Conservation (phyloP, 2,329 filamentous ascomycete genomes). For the Penicillium sp. region DNA sequence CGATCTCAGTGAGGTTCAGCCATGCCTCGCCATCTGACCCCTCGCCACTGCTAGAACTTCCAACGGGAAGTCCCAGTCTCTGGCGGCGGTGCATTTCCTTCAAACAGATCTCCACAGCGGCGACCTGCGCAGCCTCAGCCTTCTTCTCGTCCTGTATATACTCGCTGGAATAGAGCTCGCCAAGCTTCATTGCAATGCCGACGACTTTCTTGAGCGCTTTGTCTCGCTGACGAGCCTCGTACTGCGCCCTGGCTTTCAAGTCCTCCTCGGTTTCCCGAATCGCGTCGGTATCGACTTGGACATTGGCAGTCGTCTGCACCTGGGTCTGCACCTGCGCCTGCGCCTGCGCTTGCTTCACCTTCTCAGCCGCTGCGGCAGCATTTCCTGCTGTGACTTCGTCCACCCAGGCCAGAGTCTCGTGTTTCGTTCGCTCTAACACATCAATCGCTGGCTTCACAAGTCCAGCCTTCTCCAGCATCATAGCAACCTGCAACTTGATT, state of each 20-base stretch:
- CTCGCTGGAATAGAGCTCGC: constrained; percentile 74
- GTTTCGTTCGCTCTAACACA: constrained; percentile 72
- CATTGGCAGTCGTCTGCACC: constrained; percentile 17
- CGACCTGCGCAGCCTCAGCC: constrained; percentile 72
- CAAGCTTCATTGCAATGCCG: constrained; percentile 77
- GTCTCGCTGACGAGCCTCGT: constrained; percentile 51
- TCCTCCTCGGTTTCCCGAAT: constrained; percentile 23
- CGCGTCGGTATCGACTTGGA: constrained; percentile 20
- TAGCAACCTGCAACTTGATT: constrained; percentile 76
- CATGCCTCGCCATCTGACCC: constrained; percentile 30
- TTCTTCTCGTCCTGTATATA: constrained; percentile 71
- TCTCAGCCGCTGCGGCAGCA: constrained; percentile 6
- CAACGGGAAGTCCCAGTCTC: constrained; percentile 65
- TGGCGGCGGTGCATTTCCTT: constrained; percentile 70
- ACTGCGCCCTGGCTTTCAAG: constrained; percentile 26
- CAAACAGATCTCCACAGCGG: constrained; percentile 77
- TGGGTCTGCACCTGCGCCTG: constrained; percentile 9
- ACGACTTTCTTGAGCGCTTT: constrained; percentile 71
- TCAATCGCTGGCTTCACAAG: constrained; percentile 69
- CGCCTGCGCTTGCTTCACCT: constrained; percentile 19
- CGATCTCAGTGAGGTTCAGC: constrained; percentile 41
- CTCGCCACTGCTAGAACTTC: constrained; percentile 45
- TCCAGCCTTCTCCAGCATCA: constrained; percentile 74
- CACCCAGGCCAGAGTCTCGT: constrained; percentile 59
- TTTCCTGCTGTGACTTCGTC: constrained; percentile 26